These are phyloP conservation scores for Lotmaria passim DNA, from an alignment of 208 protist species.

Conservation along the genomic window DNA sequence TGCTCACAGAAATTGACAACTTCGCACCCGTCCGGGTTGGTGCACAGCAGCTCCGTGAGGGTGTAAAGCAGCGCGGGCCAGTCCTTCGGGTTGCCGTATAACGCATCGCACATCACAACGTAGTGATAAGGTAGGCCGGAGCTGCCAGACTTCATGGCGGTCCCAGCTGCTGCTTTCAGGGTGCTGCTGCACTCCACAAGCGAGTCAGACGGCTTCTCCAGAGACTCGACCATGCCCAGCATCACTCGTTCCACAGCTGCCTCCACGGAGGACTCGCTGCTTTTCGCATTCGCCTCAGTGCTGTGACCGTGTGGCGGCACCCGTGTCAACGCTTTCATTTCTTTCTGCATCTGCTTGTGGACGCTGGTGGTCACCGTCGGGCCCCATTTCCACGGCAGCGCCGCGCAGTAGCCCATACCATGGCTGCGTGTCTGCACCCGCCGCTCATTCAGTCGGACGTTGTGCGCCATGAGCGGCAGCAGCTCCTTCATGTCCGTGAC, in stretches of 20 bases:
- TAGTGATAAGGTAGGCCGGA: constrained; percentile 31
- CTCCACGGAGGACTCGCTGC: not conserved
- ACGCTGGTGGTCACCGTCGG: constrained; percentile 43
- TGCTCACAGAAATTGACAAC: constrained; percentile 92
- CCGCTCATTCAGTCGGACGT: constrained; percentile 61
- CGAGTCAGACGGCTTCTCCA: constrained; percentile 41
- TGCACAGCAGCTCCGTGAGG: constrained; percentile 68
- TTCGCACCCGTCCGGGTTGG: constrained; percentile 59
- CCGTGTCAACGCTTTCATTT: not conserved
- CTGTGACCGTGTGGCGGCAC: not conserved
- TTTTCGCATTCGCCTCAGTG: not conserved
- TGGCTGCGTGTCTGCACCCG: constrained; percentile 44
- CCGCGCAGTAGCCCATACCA: constrained; percentile 51
- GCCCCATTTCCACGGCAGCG: constrained; percentile 82
- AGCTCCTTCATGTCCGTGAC: constrained; percentile 90
- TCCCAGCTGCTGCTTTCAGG: constrained; percentile 9
- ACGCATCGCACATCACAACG: constrained; percentile 85
- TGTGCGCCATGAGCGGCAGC: constrained; percentile 81
- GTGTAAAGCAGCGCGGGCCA: constrained; percentile 87
- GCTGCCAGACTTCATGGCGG: not conserved
- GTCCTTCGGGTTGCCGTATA: constrained; percentile 89
- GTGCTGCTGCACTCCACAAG: constrained; percentile 36
- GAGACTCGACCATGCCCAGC: constrained; percentile 27
- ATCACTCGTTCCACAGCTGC: constrained; percentile 18
- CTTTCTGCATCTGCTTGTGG: constrained; percentile 47